Base-by-base conservation (phyloP, 768 basidiomycete genomes). In the Multifurca ochricompacta region DNA sequence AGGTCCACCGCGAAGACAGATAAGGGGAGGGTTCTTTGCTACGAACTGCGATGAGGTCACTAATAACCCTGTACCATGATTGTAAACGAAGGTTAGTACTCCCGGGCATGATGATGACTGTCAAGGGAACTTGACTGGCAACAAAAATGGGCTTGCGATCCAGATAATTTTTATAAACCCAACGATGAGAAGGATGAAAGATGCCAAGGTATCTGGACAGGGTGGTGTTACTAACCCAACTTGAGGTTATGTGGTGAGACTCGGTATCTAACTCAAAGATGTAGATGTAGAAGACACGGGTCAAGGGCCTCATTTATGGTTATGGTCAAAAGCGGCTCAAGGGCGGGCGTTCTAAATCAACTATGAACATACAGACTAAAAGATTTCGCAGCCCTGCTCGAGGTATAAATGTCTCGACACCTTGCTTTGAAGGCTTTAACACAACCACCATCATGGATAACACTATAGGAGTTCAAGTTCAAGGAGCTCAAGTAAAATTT, bases 21-120 rank as follows among this genome's bases (percentile, higher is more conserved):
- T 40, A 21, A 68, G 58, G 14, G 68, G 67, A 9, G 48, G 35
- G 36, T 43, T 59, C 30, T 58, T 62, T 35, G 56, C 50, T 21
- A 27, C 13, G 4, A 42, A 54, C 50, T 21, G 30, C 13, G 4
- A 42, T 16, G 58, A 77, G 69, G 58, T 77, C 70, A 35, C 77
- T 77, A 51, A 73, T 58, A 57, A 78, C 56, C 63, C 73, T 76
- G 71, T 77, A 80, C 74, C 77, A 79, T 10, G 78, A n/a, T n/a
- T n/a, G n/a, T n/a, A n/a, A n/a, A n/a, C n/a, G n/a, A n/a, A n/a
- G n/a, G n/a, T n/a, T n/a, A n/a, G n/a, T 64, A 32, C 21, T 30
- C 1, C 31, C 36, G 39, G 50, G 18, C 37, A 27, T 52, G 7
- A 28, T 25, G 4, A 18, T 16, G 1, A 11, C 23, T 27, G 28